These are phyloP conservation scores for Casuarina cunninghamiana DNA, from an alignment of 306 rosid species.

Conservation along the genomic window DNA sequence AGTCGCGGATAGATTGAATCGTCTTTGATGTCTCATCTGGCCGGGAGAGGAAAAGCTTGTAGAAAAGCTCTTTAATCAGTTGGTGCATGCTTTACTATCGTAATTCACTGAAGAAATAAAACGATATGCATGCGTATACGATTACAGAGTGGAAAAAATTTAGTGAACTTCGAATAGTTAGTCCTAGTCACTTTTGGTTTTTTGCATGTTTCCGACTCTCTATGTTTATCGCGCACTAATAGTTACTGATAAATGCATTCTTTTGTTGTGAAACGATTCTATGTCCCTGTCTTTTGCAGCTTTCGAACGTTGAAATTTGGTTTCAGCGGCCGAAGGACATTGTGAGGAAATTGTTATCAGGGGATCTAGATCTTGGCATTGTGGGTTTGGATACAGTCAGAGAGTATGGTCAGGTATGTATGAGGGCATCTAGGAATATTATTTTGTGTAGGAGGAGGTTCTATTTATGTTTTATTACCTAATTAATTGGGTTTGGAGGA, in stretches of 20 bases:
- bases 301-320: constrained; percentile 85
- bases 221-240: neutral
- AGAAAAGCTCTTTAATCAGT: neutral
- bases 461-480: neutral
- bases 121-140: neutral
- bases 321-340: constrained; percentile 89
- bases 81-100: neutral
- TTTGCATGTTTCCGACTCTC: neutral
- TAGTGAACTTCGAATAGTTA: neutral
- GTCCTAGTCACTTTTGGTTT: neutral
- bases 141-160: neutral
- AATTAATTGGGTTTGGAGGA: neutral
- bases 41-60: neutral
- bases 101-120: neutral
- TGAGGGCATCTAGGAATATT: neutral
- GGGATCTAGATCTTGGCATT: constrained; percentile 93
- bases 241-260: neutral
- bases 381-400: constrained; percentile 78
- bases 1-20: neutral
- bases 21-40: neutral
- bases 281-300: constrained; percentile 41
- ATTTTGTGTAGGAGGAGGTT: neutral
- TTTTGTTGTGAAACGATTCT: neutral
- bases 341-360: constrained; percentile 74
- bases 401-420: constrained; percentile 73